Conservation (phyloP, 2,329 filamentous ascomycete genomes). For the Ophiosphaerella narmari region DNA sequence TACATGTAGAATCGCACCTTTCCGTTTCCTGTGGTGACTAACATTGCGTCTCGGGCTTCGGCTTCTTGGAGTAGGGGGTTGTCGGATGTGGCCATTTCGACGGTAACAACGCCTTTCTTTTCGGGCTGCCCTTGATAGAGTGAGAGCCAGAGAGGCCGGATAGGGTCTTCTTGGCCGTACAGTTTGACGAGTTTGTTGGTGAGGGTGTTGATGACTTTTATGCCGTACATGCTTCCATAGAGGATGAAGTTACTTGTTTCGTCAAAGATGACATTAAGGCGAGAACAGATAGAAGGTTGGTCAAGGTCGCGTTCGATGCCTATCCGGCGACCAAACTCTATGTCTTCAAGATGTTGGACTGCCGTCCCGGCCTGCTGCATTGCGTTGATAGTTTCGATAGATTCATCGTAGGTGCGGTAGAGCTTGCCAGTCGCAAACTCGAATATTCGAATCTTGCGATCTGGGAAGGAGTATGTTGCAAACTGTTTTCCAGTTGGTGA, state of each 20-base stretch:
- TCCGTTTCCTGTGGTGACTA: slow-evolving; percentile 79
- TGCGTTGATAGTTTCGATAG: slow-evolving; percentile 81
- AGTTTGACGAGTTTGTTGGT: slow-evolving; percentile 91
- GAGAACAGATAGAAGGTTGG: slow-evolving; percentile 66
- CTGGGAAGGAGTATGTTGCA: slow-evolving; percentile 86
- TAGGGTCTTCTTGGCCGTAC: slow-evolving; percentile 87
- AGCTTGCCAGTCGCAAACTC: slow-evolving; percentile 90
- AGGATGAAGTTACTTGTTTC: slow-evolving; percentile 94
- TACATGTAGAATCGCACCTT: slow-evolving; percentile 98
- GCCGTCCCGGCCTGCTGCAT: slow-evolving; percentile 96
- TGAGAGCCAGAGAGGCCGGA: slow-evolving; percentile 79
- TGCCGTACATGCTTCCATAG: slow-evolving; percentile 88
- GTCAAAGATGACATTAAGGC: slow-evolving; percentile 89
- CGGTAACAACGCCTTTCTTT: slow-evolving; percentile 89
- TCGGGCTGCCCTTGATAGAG: slow-evolving; percentile 95
- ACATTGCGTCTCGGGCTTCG: slow-evolving; percentile 85
- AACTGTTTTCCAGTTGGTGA: slow-evolving; percentile 87
- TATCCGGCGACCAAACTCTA: slow-evolving; percentile 88
- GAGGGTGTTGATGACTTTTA: slow-evolving; percentile 94
- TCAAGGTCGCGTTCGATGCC: slow-evolving; percentile 88
- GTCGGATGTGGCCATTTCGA: slow-evolving; percentile 94
- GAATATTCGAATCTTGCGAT: slow-evolving; percentile 90
- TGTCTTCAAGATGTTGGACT: slow-evolving; percentile 78
- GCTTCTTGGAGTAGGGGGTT: slow-evolving; percentile 94
- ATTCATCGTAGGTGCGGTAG: slow-evolving; percentile 93